Evolutionary conservation across 31 red algal species (phyloP), one percentile per base, ranked within the genome.

Genomic region (Endocladia muricata): DNA sequence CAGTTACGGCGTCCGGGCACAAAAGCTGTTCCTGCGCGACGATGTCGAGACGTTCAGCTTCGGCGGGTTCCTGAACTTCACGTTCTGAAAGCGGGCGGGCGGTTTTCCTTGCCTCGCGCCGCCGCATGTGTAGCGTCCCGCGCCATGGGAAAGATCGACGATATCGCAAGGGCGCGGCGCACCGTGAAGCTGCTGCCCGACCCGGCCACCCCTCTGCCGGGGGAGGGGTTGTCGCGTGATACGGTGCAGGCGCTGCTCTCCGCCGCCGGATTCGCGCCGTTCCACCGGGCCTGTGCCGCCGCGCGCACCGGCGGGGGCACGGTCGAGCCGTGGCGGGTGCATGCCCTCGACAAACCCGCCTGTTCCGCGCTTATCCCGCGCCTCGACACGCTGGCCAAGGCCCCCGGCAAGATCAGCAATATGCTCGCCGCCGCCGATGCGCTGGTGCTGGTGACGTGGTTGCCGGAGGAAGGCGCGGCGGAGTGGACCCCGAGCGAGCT

Each of bases 11-110:
- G n/a, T 52, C 47, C 47, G 47, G 47, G 47, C 47, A n/a, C 47
- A 52, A n/a, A 52, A 52, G n/a, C 47, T 52, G 47, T 52, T 52
- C 47, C 47, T 52, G 47, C 47, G 47, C 47, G 47, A 52, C 47
- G 47, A 52, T 52, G 47, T 52, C 47, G 47, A 52, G 47, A 52
- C 47, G 47, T 52, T 52, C 47, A 52, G 47, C 47, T 52, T 52
- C n/a, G 47, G 47, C 47, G 47, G 47, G n/a, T 52, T 52, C 47
- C 47, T 52, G 47, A 52, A 52, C 47, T 52, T 52, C 47, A 52
- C 47, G 47, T 52, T 52, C 47, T 52, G 47, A 52, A 52, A 52
- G n/a, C 13, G 13, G 47, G 47, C 47, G 47, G 47, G 47, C 13
- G 47, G 47, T 52, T 52, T 52, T n/a, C 13, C 47, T 52, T 52